These are phyloP conservation scores for Neurospora sp. DNA, from an alignment of 495 filamentous ascomycete genomes.

Conservation along the genomic window DNA sequence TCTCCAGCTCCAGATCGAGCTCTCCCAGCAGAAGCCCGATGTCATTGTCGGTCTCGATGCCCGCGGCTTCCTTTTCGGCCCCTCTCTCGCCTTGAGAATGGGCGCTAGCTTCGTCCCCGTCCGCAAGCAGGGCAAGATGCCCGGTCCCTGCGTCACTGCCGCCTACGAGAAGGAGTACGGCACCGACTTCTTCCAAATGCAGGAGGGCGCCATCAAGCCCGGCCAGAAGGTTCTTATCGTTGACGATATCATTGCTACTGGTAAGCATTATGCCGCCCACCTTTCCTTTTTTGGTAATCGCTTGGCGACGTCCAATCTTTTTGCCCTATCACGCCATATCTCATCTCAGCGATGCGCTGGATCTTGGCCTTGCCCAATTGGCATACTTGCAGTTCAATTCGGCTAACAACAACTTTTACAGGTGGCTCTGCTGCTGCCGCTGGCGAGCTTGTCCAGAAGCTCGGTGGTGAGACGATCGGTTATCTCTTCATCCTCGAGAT, in stretches of 20 bases:
- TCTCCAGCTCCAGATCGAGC: constrained; percentile 67
- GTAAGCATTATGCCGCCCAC: constrained; percentile 40
- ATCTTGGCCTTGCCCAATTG: not conserved
- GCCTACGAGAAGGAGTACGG: constrained; percentile 94
- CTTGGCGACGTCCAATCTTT: not conserved
- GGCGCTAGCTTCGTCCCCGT: constrained; percentile 89
- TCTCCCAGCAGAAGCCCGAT: constrained; percentile 50
- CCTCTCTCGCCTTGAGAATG: constrained; percentile 74
- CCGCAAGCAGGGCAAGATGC: constrained; percentile 93
- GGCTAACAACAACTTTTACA: constrained; percentile 24
- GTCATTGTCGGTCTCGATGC: constrained; percentile 90
- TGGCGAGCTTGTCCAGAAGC: constrained; percentile 71
- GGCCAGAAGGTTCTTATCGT: constrained; percentile 88
- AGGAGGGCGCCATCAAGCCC: constrained; percentile 68
- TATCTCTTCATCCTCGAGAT: constrained; percentile 96
- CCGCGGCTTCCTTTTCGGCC: constrained; percentile 91
- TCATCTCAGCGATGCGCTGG: not conserved
- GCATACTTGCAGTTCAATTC: constrained; percentile 1
- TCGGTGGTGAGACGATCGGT: constrained; percentile 74
- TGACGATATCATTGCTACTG: constrained; percentile 97
- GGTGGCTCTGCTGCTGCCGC: constrained; percentile 88
- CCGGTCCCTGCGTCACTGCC: constrained; percentile 74
- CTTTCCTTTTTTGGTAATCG: not conserved
- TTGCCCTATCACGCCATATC: not conserved
- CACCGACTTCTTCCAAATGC: constrained; percentile 93